These are phyloP conservation scores for Entomortierella parvispora DNA, from an alignment of 192 early-diverging fungal species.

Conservation along the genomic window DNA sequence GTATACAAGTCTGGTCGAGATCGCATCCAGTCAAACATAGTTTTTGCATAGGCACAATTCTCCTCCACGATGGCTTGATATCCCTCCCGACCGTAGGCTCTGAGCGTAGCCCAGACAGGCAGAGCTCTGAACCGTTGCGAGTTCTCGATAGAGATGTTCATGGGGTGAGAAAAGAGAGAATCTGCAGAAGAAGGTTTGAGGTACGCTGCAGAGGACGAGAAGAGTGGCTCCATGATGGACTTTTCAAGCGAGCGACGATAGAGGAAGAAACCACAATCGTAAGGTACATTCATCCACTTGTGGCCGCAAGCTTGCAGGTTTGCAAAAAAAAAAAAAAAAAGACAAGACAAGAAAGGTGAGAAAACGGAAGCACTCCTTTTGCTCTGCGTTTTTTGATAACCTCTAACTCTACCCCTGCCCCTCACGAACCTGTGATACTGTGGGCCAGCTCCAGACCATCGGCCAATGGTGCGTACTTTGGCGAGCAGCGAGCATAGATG, in stretches of 20 bases:
- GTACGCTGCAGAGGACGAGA: slow-evolving; percentile 53
- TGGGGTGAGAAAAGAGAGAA: slow-evolving; percentile 43
- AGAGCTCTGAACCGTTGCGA: slow-evolving; percentile 67
- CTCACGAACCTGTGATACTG: slow-evolving; percentile 58
- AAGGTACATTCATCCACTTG: slow-evolving; percentile 74
- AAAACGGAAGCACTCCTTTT: not conserved
- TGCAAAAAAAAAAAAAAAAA: not conserved
- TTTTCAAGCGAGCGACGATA: slow-evolving; percentile 36
- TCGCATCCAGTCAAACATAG: slow-evolving; percentile 58
- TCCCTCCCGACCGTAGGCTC: slow-evolving; percentile 61
- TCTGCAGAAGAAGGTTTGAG: slow-evolving; percentile 22
- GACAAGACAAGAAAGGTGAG: not conserved
- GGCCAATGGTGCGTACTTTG: slow-evolving; percentile 39
- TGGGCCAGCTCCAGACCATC: slow-evolving; percentile 58
- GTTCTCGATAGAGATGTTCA: slow-evolving; percentile 69
- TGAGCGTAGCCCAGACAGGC: slow-evolving; percentile 63
- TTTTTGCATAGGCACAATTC: slow-evolving; percentile 59
- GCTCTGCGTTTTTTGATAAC: not conserved
- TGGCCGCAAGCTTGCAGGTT: slow-evolving; percentile 63
- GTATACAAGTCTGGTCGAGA: slow-evolving; percentile 25
- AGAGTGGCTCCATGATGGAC: slow-evolving; percentile 31
- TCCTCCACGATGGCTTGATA: slow-evolving; percentile 58
- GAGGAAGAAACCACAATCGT: slow-evolving; percentile 67
- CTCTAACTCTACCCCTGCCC: not conserved
- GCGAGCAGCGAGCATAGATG: slow-evolving; percentile 58